Base-by-base conservation (phyloP, 164 flowering plant genomes). In the Houttuynia cordata region DNA sequence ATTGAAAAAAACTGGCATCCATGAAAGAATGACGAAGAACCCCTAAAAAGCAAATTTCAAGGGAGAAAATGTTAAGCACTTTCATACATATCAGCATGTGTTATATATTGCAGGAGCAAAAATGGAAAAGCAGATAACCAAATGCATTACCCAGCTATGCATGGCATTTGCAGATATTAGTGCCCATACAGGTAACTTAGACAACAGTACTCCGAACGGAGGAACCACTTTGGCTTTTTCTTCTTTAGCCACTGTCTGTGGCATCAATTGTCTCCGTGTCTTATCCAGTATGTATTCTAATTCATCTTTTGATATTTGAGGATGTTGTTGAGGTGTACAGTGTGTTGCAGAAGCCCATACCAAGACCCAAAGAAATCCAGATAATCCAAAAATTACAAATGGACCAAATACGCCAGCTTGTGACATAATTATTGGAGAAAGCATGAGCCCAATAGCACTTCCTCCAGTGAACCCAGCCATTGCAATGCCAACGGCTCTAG, bases 391-490 rank as follows among this genome's bases (percentile, higher is more conserved):
- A 64, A 90, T 93, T n/a, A 88, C 86, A 76, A 93, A 90, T 45
- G 99, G 99, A 53, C 97, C 97, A 78, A 80, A 86, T 42, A 90
- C 60, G 64, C 97, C 94, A 67, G 80, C 87, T 71, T 82, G 77
- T 61, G 96, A 84, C 99, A 93, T 90, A 68, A 93, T 88, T 59
- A 93, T 93, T n/a, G 99, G 99, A 64, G 99, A 83, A 62, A 93
- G 82, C 7, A 70, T 69, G 50, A 93, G 94, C 62, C 98, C 97
- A 67, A 87, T 76, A 50, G 91, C 96, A 77, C 77, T 83, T 66
- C 96, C 97, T 47, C 86, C 82, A 63, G 83, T 86, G 79, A 90
- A 94, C 57, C 96, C 97, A 72, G 80, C 97, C 97, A 93, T 93
- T 71, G 97, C 95, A 62, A 93, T 76, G 61, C 82, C 95, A 71